Percentiles rank a stretch among this genome's conserved stretches.
Conservation (phyloP, 1,284 basidiomycete species). For the Pyrrhoderma lamaoense region DNA sequence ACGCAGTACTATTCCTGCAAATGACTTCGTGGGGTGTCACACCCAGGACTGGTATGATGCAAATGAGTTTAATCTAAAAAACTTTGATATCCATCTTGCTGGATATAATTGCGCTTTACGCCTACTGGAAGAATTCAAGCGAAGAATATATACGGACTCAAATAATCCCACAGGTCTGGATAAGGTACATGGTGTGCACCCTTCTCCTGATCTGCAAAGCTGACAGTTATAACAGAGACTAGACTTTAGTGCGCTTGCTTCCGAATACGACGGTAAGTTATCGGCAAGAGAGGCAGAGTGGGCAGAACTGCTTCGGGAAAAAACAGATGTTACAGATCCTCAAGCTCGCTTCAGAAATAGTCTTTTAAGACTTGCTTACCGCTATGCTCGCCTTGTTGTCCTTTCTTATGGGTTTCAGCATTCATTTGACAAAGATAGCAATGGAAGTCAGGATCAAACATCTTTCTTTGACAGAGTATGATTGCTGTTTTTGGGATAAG, state of each 20-base stretch:
- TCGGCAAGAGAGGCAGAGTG: slow-evolving; percentile 47
- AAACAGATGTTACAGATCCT: slow-evolving; percentile 43
- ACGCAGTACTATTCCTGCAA: slow-evolving; percentile 62
- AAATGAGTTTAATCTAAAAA: slow-evolving; percentile 56
- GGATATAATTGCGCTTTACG: slow-evolving; percentile 68
- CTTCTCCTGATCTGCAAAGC: not conserved
- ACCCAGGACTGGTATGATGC: slow-evolving; percentile 68
- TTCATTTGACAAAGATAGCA: slow-evolving; percentile 47
- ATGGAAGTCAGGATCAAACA: slow-evolving; percentile 41
- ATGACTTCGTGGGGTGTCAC: slow-evolving; percentile 71
- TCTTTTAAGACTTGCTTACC: slow-evolving; percentile 55
- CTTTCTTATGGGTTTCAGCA: slow-evolving; percentile 75
- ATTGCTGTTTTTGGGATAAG: slow-evolving; percentile 16
- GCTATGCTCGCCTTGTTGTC: slow-evolving; percentile 60
- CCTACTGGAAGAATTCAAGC: slow-evolving; percentile 52
- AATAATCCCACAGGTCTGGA: slow-evolving; percentile 65
- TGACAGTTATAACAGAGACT: slow-evolving; percentile 35
- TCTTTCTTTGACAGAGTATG: slow-evolving; percentile 61
- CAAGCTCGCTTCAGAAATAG: slow-evolving; percentile 56
- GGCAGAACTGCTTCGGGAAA: slow-evolving; percentile 39
- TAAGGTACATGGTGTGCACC: slow-evolving; percentile 38
- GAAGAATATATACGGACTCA: slow-evolving; percentile 65
- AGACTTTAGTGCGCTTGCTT: slow-evolving; percentile 57
- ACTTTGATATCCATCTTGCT: slow-evolving; percentile 71
- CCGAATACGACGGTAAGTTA: slow-evolving; percentile 58